These are phyloP conservation scores for Hyaloscypha bicolor DNA, from an alignment of 495 filamentous ascomycete species.

Conservation along the genomic window DNA sequence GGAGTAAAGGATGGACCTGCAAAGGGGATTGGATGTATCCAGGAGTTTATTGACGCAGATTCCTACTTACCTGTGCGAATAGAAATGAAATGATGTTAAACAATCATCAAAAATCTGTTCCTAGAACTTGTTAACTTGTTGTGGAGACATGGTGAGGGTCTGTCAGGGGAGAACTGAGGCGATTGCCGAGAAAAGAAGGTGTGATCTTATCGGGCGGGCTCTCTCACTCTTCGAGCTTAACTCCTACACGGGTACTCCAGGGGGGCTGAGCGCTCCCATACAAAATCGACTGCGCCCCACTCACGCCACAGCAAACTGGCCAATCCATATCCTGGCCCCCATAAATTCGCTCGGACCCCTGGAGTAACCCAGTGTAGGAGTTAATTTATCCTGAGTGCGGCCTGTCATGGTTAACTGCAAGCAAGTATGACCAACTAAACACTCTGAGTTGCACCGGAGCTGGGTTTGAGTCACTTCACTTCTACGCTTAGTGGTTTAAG, in stretches of 20 bases:
- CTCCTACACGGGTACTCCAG: too few species aligned
- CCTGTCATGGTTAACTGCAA: background rate
- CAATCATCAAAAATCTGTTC: background rate
- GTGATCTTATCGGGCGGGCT: background rate
- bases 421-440: background rate
- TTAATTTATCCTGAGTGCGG: too few species aligned
- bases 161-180: background rate
- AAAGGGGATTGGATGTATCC: conserved; percentile 23
- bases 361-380: too few species aligned
- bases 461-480: background rate
- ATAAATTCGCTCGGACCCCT: too few species aligned
- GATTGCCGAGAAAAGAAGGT: background rate
- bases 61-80: background rate
- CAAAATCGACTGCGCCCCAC: too few species aligned
- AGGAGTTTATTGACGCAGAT: conserved; percentile 20
- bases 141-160: too few species aligned
- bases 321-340: too few species aligned
- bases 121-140: background rate
- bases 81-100: background rate
- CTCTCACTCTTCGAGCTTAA: too few species aligned
- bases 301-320: too few species aligned
- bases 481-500: background rate
- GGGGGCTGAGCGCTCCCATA: too few species aligned
- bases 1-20: conserved; percentile 27
- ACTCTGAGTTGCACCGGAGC: too few species aligned